Base-by-base conservation (phyloP, 2,329 filamentous ascomycete species). In the Fusarium verticillioides region DNA sequence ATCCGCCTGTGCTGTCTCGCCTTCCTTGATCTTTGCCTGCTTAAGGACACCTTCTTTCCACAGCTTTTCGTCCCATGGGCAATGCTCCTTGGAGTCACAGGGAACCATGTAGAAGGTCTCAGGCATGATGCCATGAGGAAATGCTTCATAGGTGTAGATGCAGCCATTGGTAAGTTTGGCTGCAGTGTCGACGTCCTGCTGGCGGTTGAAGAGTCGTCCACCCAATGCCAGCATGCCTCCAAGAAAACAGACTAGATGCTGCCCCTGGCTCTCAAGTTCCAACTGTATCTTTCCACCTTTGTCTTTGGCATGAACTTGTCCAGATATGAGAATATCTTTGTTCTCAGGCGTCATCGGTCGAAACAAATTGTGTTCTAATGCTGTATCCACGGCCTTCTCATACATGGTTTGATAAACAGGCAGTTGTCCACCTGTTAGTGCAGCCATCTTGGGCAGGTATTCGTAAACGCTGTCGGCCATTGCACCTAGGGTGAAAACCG, bases 401-500 rank as follows among this genome's bases (percentile, higher is more conserved):
- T 92, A 80, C 85, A 93, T 89, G 43, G 79, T 83, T 50, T 85
- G 84, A 77, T 92, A 92, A 66, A 88, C 79, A 30, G 87, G 56
- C 23, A 86, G 81, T 11, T 83, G 82, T 6, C 91, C 90, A 32
- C 89, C 87, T 1, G 92, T 85, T 4, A 93, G 83, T 54, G 78
- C 74, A 75, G 91, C 96, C 93, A 97, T 96, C 85, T 97, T 97
- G 81, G 97, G 92, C 28, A 97, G 88, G 78, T 97, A 97, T 83
- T 97, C 94, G 82, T 96, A 97, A 69, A 73, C 85, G 84, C 79
- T 86, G 65, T 87, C 85, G n/a, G 81, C 82, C 70, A 85, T 81
- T 7, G 84, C 87, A 19, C 87, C 87, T 5, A 89, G 79, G 0
- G 85, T 86, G 64, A 85, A 94, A 3, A 62, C 64, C 9, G 60